Evolutionary conservation across 768 basidiomycete genomes (phyloP).

Genomic region (Kwoniella sp.): DNA sequence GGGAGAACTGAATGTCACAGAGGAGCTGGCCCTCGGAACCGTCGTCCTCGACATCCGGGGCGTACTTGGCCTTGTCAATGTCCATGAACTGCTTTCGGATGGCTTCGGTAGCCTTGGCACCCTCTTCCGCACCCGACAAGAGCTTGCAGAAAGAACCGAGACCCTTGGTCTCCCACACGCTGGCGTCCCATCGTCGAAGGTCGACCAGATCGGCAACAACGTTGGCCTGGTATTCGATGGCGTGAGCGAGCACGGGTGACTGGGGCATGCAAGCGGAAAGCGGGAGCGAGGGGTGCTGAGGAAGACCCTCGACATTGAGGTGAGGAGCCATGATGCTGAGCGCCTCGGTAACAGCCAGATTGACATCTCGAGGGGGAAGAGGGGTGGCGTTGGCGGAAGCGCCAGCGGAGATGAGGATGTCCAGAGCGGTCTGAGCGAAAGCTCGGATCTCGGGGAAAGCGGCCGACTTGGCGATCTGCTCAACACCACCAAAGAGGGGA

Average conservation of each 20-base stretch:
- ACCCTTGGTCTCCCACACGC: slow-evolving; percentile 56
- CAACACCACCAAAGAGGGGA: slow-evolving; percentile 80
- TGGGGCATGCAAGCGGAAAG: slow-evolving; percentile 56
- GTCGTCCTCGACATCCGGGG: slow-evolving; percentile 52
- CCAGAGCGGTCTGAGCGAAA: slow-evolving; percentile 78
- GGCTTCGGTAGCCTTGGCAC: slow-evolving; percentile 47
- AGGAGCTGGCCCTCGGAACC: slow-evolving; percentile 77
- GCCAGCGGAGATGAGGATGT: slow-evolving; percentile 75
- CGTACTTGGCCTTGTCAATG: slow-evolving; percentile 69
- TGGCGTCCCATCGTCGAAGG: slow-evolving; percentile 49
- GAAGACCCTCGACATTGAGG: slow-evolving; percentile 56
- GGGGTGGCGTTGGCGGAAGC: slow-evolving; percentile 71
- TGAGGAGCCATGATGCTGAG: slow-evolving; percentile 60
- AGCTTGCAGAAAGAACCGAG: slow-evolving; percentile 66
- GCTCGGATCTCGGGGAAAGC: slow-evolving; percentile 97
- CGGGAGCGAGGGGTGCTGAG: slow-evolving; percentile 55
- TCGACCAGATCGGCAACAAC: slow-evolving; percentile 72
- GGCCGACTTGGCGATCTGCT: slow-evolving; percentile 80
- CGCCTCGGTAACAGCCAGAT: slow-evolving; percentile 60
- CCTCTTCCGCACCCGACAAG: slow-evolving; percentile 56
- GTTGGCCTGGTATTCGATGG: slow-evolving; percentile 67
- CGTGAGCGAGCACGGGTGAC: slow-evolving; percentile 57
- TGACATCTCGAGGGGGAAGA: slow-evolving; percentile 66
- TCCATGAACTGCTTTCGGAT: slow-evolving; percentile 70
- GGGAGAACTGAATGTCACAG: slow-evolving; percentile 88